Evolutionary conservation across 192 early-diverging fungal species (phyloP).

Genomic region (Phycomyces nitens): DNA sequence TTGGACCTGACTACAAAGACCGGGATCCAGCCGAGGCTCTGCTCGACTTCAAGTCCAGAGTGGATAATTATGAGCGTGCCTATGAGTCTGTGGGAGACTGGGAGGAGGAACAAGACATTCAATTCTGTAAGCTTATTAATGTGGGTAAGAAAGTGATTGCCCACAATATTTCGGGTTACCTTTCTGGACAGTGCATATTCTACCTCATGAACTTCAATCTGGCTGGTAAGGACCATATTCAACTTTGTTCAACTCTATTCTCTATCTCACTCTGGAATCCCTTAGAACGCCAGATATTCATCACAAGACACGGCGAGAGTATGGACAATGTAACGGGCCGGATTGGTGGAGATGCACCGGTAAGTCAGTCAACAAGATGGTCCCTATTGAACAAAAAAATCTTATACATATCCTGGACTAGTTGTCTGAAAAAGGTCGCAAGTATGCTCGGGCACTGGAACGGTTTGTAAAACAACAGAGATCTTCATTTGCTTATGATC

Average conservation of each 20-base stretch:
- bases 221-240: conserved; percentile 38
- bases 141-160: conserved; percentile 96
- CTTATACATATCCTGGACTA: too few relatives aligned
- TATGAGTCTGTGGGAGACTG: conserved; percentile 81
- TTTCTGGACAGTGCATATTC: conserved; percentile 92
- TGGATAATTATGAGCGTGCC: conserved; percentile 90
- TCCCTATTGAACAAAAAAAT: too few relatives aligned
- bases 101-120: conserved; percentile 77
- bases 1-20: conserved; percentile 91
- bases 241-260: background rate
- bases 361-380: background rate
- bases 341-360: conserved; percentile 61
- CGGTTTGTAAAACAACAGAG: conserved; percentile 69
- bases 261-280: background rate
- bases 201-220: conserved; percentile 99
- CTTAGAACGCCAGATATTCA: conserved; percentile 75
- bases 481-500: conserved; percentile 43
- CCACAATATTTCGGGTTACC: conserved; percentile 90
- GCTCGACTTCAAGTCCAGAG: conserved; percentile 80
- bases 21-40: conserved; percentile 80
- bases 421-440: conserved; percentile 67
- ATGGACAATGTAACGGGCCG: conserved; percentile 77
- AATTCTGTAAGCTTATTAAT: conserved; percentile 95
- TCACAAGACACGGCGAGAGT: conserved; percentile 93
- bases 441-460: conserved; percentile 72